Conservation (phyloP, 2,329 filamentous ascomycete species). For the Botrytis galanthina region DNA sequence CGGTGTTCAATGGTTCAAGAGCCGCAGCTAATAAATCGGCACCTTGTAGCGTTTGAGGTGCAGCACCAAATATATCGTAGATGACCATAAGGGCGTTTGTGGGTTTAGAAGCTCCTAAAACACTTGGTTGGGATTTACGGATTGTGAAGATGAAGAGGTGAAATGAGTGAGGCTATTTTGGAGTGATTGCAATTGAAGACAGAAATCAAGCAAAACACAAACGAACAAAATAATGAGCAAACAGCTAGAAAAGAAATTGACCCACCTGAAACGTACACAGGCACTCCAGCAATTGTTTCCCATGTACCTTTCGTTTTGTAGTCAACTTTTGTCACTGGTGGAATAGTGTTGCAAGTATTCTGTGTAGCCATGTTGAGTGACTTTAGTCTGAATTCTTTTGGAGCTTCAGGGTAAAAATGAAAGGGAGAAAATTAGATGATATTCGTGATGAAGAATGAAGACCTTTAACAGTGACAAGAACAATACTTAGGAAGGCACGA, state of each 20-base stretch:
- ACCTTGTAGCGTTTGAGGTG: slow-evolving; percentile 66
- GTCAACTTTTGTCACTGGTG: slow-evolving; percentile 37
- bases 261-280: slow-evolving; percentile 12
- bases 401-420: not conserved
- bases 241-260: not conserved
- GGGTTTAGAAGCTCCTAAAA: slow-evolving; percentile 46
- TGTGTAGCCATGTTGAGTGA: slow-evolving; percentile 25
- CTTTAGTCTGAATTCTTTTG: not conserved
- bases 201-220: not conserved
- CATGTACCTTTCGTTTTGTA: slow-evolving; percentile 35
- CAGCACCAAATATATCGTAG: slow-evolving; percentile 65
- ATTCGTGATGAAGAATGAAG: not conserved
- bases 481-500: not conserved
- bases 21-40: slow-evolving; percentile 60
- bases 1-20: slow-evolving; percentile 45
- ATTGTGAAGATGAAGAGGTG: not conserved
- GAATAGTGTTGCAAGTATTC: slow-evolving; percentile 34
- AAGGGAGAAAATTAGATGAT: not conserved
- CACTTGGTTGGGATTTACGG: slow-evolving; percentile 34
- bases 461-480: not conserved
- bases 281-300: slow-evolving; percentile 24
- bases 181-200: not conserved
- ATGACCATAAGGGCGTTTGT: slow-evolving; percentile 59
- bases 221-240: not conserved
- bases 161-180: not conserved